Percentiles rank a stretch among this genome's conserved stretches.
Evolutionary conservation across 805 yeast species (phyloP).

Genomic region (Teunomyces pallodes): DNA sequence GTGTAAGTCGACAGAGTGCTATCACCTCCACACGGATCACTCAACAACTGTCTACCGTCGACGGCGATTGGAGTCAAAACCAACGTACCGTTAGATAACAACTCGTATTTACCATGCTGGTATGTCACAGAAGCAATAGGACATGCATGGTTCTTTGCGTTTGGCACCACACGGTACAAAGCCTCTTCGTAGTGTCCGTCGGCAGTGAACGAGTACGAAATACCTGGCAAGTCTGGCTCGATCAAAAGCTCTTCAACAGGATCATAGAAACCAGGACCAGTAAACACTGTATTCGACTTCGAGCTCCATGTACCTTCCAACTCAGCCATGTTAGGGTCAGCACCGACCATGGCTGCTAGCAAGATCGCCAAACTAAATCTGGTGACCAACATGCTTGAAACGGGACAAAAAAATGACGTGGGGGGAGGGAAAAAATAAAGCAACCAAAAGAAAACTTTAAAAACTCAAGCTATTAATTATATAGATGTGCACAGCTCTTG

Average conservation of each 20-base stretch:
- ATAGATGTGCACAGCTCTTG: too few relatives aligned
- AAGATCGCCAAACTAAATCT: slow-evolving; percentile 7
- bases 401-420: not conserved
- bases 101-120: slow-evolving; percentile 84
- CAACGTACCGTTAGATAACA: slow-evolving; percentile 64
- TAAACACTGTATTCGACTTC: slow-evolving; percentile 88
- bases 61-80: slow-evolving; percentile 70
- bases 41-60: slow-evolving; percentile 89
- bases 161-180: slow-evolving; percentile 69
- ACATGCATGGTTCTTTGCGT: slow-evolving; percentile 74
- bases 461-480: too few relatives aligned
- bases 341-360: slow-evolving; percentile 12
- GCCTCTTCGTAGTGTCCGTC: slow-evolving; percentile 95
- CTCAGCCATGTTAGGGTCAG: slow-evolving; percentile 40
- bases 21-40: slow-evolving; percentile 77
- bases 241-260: slow-evolving; percentile 92
- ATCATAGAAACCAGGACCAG: slow-evolving; percentile 95
- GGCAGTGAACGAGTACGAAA: slow-evolving; percentile 85
- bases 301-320: slow-evolving; percentile 94
- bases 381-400: not conserved
- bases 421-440: too few relatives aligned
- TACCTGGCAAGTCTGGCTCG: slow-evolving; percentile 95
- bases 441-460: too few relatives aligned
- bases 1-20: slow-evolving; percentile 51
- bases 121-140: slow-evolving; percentile 77